These are phyloP conservation scores for Coriaria nepalensis DNA, from an alignment of 306 rosid genomes.

Conservation along the genomic window DNA sequence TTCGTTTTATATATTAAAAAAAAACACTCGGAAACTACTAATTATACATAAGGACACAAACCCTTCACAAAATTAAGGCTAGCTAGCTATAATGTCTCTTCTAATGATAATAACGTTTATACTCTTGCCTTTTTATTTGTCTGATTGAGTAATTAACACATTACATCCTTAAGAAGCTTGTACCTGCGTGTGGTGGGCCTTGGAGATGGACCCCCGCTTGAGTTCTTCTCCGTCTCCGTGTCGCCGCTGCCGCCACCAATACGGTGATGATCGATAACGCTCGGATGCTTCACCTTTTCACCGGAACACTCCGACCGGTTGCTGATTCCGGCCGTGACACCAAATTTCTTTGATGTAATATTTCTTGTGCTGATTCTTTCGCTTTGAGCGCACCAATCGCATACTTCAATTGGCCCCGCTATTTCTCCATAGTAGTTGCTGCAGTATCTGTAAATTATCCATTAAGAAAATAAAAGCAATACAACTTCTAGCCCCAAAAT, in stretches of 20 bases:
- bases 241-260: constrained; percentile 7
- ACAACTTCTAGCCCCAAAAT: constrained; percentile 5
- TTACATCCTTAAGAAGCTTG: constrained; percentile 98
- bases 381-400: constrained; percentile 79
- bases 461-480: constrained; percentile 6
- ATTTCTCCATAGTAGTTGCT: constrained; percentile 60
- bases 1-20: too few species aligned
- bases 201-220: constrained; percentile 57
- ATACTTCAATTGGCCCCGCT: constrained; percentile 40
- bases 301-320: constrained; percentile 48
- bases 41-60: too few species aligned
- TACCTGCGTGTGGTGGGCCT: constrained; percentile 78
- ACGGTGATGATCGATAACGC: not conserved
- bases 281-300: constrained; percentile 49
- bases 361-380: constrained; percentile 32
- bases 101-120: too few species aligned
- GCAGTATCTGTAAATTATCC: constrained; percentile 41
- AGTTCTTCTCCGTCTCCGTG: constrained; percentile 31
- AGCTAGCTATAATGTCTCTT: too few species aligned
- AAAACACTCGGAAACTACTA: too few species aligned
- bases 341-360: constrained; percentile 36
- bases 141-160: constrained; percentile 33
- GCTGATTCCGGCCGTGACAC: constrained; percentile 11
- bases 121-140: too few species aligned
- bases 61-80: too few species aligned